Conservation (phyloP, 371 early-diverging fungal species). For the Zychaea mexicana region DNA sequence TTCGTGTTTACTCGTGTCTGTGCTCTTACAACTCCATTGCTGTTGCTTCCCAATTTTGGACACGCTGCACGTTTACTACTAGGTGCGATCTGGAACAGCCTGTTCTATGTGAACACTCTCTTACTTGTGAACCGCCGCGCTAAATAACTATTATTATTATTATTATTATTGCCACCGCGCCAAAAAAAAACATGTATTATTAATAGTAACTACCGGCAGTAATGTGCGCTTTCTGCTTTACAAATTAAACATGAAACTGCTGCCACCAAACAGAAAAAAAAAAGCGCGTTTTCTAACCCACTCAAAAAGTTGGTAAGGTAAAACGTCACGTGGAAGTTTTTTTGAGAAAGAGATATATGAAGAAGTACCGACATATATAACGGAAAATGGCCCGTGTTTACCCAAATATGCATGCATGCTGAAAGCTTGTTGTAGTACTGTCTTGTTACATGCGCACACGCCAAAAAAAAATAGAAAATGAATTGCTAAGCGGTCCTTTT, state of each 20-base stretch:
- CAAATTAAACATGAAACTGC: too few relatives aligned
- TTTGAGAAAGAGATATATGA: too few relatives aligned
- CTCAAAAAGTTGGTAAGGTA: too few relatives aligned
- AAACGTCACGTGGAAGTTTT: too few relatives aligned
- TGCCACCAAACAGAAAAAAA: too few relatives aligned
- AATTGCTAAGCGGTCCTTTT: background rate
- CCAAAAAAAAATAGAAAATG: background rate
- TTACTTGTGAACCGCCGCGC: background rate
- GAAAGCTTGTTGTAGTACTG: background rate
- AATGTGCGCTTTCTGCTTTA: too few relatives aligned
- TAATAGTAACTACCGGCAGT: background rate
- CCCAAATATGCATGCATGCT: background rate
- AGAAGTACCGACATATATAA: background rate
- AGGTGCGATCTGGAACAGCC: background rate
- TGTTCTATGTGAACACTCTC: too few relatives aligned
- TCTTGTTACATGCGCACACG: background rate
- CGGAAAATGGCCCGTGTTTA: background rate
- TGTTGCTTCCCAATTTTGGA: constrained; percentile 5
- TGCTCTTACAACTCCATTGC: background rate
- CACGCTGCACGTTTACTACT: constrained; percentile 5
- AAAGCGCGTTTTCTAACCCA: too few relatives aligned
- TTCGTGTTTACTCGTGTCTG: constrained; percentile 6
- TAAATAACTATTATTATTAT: too few relatives aligned
- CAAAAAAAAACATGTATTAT: background rate
- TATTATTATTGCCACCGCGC: background rate